These are phyloP conservation scores for Pseudopyricularia javanii DNA, from an alignment of 2,329 filamentous ascomycete genomes.

Conservation along the genomic window DNA sequence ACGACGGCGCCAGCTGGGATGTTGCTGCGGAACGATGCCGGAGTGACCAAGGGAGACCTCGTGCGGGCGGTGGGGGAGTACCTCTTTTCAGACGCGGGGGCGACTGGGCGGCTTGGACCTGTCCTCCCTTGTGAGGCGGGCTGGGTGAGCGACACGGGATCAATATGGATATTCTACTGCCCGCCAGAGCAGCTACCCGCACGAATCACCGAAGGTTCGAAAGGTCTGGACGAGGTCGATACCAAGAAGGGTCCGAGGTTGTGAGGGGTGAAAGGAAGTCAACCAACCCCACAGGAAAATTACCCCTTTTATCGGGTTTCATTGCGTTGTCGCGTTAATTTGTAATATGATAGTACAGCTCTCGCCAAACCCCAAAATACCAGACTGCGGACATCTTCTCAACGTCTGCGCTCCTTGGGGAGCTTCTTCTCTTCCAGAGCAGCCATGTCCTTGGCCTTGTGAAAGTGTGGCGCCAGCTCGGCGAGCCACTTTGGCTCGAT, in stretches of 20 bases:
- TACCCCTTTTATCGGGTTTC: not conserved
- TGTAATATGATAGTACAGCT: not conserved
- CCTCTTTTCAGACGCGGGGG: not conserved
- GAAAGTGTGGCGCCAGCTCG: constrained; percentile 87
- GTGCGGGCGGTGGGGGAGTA: not conserved
- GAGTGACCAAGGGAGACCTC: not conserved
- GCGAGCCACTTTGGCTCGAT: constrained; percentile 75
- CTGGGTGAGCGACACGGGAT: not conserved
- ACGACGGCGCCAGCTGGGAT: not conserved
- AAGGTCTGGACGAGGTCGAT: not conserved
- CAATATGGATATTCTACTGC: not conserved
- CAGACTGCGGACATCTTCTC: not conserved
- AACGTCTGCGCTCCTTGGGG: constrained; percentile 13
- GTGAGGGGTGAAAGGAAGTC: not conserved
- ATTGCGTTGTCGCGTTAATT: not conserved
- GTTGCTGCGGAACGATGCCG: not conserved
- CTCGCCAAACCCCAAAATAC: not conserved
- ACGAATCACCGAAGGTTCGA: not conserved
- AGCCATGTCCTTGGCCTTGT: constrained; percentile 85
- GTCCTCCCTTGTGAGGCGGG: not conserved
- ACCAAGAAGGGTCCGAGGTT: not conserved
- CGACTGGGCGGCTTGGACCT: not conserved
- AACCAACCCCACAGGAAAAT: not conserved
- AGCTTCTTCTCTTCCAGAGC: constrained; percentile 65
- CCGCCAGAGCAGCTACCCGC: not conserved